A percentile compares a stretch with the other conserved stretches of the same genome.
phyloP scores from a whole-genome alignment of 1,284 basidiomycete species.

The Heimioporus punctisporus region DNA sequence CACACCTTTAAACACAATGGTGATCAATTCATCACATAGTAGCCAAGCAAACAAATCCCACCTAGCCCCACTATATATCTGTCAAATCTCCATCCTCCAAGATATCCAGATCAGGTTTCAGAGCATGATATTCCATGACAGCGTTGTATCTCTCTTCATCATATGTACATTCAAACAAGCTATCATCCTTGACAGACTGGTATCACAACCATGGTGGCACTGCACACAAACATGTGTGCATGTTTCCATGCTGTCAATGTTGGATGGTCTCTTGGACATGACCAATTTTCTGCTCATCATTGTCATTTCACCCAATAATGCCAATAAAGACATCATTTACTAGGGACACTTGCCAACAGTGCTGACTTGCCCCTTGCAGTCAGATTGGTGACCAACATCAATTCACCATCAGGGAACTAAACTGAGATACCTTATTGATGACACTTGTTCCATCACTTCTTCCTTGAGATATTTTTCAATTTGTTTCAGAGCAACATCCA shows the following conservation, averaged over 20 bases:
- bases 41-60: slow-evolving; percentile 5
- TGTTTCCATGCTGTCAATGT: slow-evolving; percentile 42
- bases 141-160: slow-evolving; percentile 43
- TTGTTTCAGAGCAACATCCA: slow-evolving; percentile 77
- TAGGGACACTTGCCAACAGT: no score
- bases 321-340: slow-evolving; percentile 26
- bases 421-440: slow-evolving; percentile 58
- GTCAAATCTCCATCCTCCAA: slow-evolving; percentile 43
- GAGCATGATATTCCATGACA: slow-evolving; percentile 61
- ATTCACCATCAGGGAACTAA: slow-evolving; percentile 58
- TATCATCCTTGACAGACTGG: slow-evolving; percentile 44
- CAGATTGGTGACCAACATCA: slow-evolving; percentile 58
- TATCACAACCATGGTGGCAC: slow-evolving; percentile 63
- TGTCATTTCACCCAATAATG: slow-evolving; percentile 36
- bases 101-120: slow-evolving; percentile 56
- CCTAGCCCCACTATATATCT: slow-evolving; percentile 37
- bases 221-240: slow-evolving; percentile 57
- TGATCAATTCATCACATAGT: background rate
- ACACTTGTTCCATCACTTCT: slow-evolving; percentile 76
- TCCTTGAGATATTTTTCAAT: slow-evolving; percentile 83
- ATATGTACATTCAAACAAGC: slow-evolving; percentile 46
- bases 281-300: slow-evolving; percentile 30
- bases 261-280: slow-evolving; percentile 43
- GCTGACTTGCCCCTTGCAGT: slow-evolving; percentile 74
- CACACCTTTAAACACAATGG: slow-evolving; percentile 36